Conservation (phyloP, 164 flowering plant genomes). For the Macadamia tetraphylla region DNA sequence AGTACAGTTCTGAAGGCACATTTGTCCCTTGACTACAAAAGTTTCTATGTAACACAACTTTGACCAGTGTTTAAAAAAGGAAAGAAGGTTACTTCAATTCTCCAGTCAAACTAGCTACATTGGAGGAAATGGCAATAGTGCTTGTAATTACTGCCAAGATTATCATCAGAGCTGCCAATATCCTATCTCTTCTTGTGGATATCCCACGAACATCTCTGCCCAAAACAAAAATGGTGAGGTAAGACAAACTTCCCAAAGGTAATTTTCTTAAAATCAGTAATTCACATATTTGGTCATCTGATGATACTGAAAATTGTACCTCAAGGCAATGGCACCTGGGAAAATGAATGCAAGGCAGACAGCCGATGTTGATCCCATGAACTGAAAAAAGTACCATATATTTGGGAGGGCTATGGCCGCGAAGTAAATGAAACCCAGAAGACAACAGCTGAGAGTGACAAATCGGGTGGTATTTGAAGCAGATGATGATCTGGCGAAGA, state of each 20-base stretch:
- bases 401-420: conserved; percentile 69
- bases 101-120: conserved; percentile 31
- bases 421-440: conserved; percentile 41
- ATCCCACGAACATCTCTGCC: conserved; percentile 74
- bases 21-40: too few relatives aligned
- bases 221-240: neutral
- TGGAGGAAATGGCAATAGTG: conserved; percentile 61
- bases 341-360: conserved; percentile 76
- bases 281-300: too few relatives aligned
- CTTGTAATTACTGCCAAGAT: conserved; percentile 63
- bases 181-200: conserved; percentile 55
- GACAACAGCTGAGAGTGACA: conserved; percentile 33
- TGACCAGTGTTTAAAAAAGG: neutral
- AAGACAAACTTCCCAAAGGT: too few relatives aligned
- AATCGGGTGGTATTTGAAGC: conserved; percentile 46
- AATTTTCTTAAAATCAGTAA: too few relatives aligned
- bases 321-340: conserved; percentile 78
- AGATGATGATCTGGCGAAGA: conserved; percentile 48
- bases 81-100: neutral
- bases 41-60: too few relatives aligned
- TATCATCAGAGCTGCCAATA: conserved; percentile 54
- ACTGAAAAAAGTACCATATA: conserved; percentile 89
- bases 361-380: conserved; percentile 74
- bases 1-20: too few relatives aligned
- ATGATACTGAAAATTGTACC: conserved; percentile 30